A percentile compares a stretch with the other conserved stretches of the same genome.
These are phyloP conservation scores for Leccinum pallidistipes DNA, from an alignment of 1,284 basidiomycete genomes.

Conservation along the genomic window DNA sequence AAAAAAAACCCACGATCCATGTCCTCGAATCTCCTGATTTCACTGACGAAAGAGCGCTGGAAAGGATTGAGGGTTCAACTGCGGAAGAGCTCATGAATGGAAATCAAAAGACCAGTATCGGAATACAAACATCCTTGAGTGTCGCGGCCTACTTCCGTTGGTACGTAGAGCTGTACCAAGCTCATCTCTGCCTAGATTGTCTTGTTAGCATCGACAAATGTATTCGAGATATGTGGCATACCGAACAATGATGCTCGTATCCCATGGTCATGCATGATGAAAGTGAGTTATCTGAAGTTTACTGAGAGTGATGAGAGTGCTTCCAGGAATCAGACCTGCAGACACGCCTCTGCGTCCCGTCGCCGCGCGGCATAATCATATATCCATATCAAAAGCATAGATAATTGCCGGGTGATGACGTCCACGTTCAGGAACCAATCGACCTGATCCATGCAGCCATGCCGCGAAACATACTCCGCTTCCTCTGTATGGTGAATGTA, in stretches of 20 bases:
- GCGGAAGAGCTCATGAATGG: constrained; percentile 14
- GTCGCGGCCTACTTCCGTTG: constrained; percentile 96
- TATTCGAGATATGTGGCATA: constrained; percentile 31
- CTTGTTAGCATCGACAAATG: constrained; percentile 7
- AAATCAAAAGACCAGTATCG: background rate
- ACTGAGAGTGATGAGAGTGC: too few relatives aligned
- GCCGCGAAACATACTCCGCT: constrained; percentile 14
- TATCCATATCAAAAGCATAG: background rate
- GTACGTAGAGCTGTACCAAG: constrained; percentile 97
- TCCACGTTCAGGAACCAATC: constrained; percentile 14
- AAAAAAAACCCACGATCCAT: constrained; percentile 82
- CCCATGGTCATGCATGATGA: constrained; percentile 43
- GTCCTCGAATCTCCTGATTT: constrained; percentile 93
- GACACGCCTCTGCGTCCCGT: background rate
- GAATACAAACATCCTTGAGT: constrained; percentile 89
- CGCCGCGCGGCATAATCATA: background rate
- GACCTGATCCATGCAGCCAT: constrained; percentile 29
- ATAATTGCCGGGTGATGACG: background rate
- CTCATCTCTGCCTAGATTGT: constrained; percentile 82
- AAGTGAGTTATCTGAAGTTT: too few relatives aligned
- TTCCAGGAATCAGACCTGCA: background rate
- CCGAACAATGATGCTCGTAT: constrained; percentile 82
- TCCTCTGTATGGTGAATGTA: constrained; percentile 18
- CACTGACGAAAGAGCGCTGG: constrained; percentile 96
- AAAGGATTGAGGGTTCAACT: constrained; percentile 99